These are phyloP conservation scores for Ustanciosporium gigantosporum DNA, from an alignment of 1,284 basidiomycete genomes.

Conservation along the genomic window DNA sequence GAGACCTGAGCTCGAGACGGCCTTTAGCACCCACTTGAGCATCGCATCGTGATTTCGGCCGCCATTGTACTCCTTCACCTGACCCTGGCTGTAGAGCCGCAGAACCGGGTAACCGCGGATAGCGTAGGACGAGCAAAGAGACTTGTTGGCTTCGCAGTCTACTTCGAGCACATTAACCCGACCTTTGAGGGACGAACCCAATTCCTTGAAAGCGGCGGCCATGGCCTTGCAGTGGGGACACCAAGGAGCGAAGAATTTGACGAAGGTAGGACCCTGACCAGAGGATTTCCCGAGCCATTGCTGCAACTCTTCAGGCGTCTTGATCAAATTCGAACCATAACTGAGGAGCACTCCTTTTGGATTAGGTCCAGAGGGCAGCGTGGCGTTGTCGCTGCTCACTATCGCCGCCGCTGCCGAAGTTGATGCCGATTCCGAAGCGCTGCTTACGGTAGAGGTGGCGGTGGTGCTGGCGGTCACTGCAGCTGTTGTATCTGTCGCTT, in stretches of 20 bases:
- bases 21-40: conserved; percentile 50
- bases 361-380: conserved; percentile 41
- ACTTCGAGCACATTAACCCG: conserved; percentile 55
- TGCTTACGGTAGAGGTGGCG: not conserved
- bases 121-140: conserved; percentile 37
- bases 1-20: conserved; percentile 36
- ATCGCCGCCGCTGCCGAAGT: conserved; percentile 5
- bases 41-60: conserved; percentile 49
- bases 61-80: conserved; percentile 42
- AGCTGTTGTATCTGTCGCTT: conserved; percentile 1
- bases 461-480: conserved; percentile 1
- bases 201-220: conserved; percentile 44
- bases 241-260: conserved; percentile 60
- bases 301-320: conserved; percentile 34
- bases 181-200: conserved; percentile 42
- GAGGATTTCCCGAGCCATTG: conserved; percentile 39
- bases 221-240: conserved; percentile 59
- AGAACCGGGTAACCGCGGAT: conserved; percentile 51
- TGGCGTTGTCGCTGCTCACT: conserved; percentile 3
- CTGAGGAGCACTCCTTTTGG: conserved; percentile 43
- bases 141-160: conserved; percentile 48
- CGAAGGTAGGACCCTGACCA: conserved; percentile 51
- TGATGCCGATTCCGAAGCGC: conserved; percentile 1
- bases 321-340: conserved; percentile 37
- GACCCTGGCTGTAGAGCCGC: conserved; percentile 49